Base-by-base conservation (phyloP, 495 filamentous ascomycete species). In the Aspergillus biplanus region DNA sequence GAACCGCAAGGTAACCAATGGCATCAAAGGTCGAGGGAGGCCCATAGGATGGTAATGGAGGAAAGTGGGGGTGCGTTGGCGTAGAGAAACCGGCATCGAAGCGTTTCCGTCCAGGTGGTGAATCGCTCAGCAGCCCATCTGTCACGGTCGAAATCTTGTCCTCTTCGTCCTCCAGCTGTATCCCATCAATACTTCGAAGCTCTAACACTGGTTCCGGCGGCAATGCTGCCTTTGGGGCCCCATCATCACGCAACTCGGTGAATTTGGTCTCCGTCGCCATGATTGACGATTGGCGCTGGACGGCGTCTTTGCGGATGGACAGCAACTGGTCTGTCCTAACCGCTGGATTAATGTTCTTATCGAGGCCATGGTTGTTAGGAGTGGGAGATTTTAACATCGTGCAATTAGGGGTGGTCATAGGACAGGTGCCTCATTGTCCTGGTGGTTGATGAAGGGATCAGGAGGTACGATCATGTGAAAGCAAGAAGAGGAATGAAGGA, bases 41-140 rank as follows among this genome's bases (percentile, higher is more conserved):
- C 0, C 90, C 90, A 65, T 97, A 97, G 4, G 91, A 76, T 0
- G 93, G 93, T 13, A 98, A 73, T 8, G 92, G 90, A 11, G 94
- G 94, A 67, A 98, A 98, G 1, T 97, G 75, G 7, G 93, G 93
- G 69, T 96, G 88, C 8, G 61, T 21, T 9, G 62, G 59, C 6
- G 52, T 12, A 2, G 47, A 31, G 11, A 53, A 64, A 52, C 37
- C 53, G 7, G 58, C 11, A 34, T 53, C 58, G 15, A 56, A 37
- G 13, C 9, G 16, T 16, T 8, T 39, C 32, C 39, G 52, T 5
- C 16, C 42, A n/a, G 21, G 46, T 9, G 42, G 53, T 33, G 54
- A 32, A 15, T 62, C 59, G 54, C 61, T 64, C 6, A 66, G 52
- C 12, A 68, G 53, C 7, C 61, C 33, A 39, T 70, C 65, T n/a